phyloP scores from a whole-genome alignment of 208 protist genomes.

The Entamoeba dispar region DNA sequence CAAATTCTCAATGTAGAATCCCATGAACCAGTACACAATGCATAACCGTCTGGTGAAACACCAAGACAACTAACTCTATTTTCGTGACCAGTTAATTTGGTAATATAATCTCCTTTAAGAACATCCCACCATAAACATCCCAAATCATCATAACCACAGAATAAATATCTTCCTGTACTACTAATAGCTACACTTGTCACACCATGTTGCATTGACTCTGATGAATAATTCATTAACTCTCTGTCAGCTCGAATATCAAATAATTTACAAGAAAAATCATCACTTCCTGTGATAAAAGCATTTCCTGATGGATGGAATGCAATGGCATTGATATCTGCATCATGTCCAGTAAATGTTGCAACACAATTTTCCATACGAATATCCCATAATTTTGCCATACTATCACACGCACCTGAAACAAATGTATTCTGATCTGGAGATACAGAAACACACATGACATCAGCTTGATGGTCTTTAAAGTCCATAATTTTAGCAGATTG shows the following conservation, averaged over 20 bases:
- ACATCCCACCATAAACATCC: conserved; percentile 60
- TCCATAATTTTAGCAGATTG: conserved; percentile 4
- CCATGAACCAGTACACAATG: conserved; percentile 57
- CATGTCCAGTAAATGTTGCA: conserved; percentile 55
- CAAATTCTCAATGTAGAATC: conserved; percentile 46
- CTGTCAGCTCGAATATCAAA: conserved; percentile 58
- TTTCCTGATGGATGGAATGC: conserved; percentile 50
- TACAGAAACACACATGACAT: conserved; percentile 44
- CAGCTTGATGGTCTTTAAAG: conserved; percentile 51
- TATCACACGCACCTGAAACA: conserved; percentile 53
- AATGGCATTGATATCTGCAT: conserved; percentile 57
- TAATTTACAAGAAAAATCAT: conserved; percentile 51
- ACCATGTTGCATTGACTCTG: conserved; percentile 49
- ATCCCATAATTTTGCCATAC: conserved; percentile 54
- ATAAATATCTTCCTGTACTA: conserved; percentile 39
- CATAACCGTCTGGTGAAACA: conserved; percentile 49
- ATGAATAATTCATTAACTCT: conserved; percentile 46
- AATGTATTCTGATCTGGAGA: conserved; percentile 42
- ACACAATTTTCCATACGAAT: conserved; percentile 41
- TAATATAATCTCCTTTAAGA: conserved; percentile 41
- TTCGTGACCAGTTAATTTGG: conserved; percentile 46
- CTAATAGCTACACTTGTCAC: conserved; percentile 55
- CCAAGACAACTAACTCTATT: conserved; percentile 49
- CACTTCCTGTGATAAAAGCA: conserved; percentile 48
- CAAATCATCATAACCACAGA: conserved; percentile 59